Evolutionary conservation across 2,329 filamentous ascomycete species (phyloP).

Genomic region (Cladorrhinum sp.): DNA sequence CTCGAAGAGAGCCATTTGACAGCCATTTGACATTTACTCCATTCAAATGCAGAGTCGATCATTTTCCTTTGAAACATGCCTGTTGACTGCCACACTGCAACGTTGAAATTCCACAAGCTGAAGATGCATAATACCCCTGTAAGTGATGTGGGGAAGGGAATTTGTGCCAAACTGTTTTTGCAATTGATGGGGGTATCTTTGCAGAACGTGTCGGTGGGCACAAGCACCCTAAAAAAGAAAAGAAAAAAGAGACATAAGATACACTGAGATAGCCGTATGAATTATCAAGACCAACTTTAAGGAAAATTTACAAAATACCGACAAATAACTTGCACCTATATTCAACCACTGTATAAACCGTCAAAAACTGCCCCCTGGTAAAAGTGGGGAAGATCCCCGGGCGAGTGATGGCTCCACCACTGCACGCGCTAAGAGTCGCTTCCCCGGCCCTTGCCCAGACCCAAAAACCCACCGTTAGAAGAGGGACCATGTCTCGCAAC

Average conservation of each 20-base stretch:
- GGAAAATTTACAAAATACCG: too few species aligned
- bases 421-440: slow-evolving; percentile 4
- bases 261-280: too few species aligned
- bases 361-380: not conserved
- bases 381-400: not conserved
- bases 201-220: too few species aligned
- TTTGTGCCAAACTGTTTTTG: not conserved
- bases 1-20: not conserved
- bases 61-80: not conserved
- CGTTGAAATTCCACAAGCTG: not conserved
- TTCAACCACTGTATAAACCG: not conserved
- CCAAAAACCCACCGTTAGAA: not conserved
- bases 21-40: not conserved
- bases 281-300: too few species aligned
- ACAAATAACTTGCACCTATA: too few species aligned
- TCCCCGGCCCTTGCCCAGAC: slow-evolving; percentile 7
- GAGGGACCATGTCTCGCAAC: not conserved
- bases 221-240: too few species aligned
- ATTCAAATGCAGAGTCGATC: not conserved
- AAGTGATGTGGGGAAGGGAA: not conserved
- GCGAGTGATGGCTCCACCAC: not conserved
- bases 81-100: not conserved
- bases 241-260: too few species aligned
- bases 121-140: not conserved
- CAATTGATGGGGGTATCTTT: too few species aligned